Conservation (phyloP, 805 yeast species). For the Kodamaea kakaduensis region DNA sequence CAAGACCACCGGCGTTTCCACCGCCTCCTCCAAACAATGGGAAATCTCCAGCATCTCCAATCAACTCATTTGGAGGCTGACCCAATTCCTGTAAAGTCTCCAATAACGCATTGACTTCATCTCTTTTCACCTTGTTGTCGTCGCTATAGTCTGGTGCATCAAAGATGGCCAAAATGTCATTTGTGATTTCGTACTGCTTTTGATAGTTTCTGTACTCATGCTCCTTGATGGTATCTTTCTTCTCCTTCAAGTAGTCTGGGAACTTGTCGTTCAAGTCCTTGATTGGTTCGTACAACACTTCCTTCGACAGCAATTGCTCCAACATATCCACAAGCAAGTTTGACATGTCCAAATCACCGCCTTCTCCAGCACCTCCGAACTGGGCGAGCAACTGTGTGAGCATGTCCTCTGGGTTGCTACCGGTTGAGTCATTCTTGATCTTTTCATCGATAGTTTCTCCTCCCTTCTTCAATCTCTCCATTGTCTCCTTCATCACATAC, state of each 20-base stretch:
- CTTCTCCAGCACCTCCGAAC: conserved; percentile 35
- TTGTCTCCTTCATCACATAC: conserved; percentile 72
- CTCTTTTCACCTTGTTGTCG: conserved; percentile 38
- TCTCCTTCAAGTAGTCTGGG: conserved; percentile 62
- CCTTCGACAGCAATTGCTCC: conserved; percentile 78
- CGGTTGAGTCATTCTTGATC: conserved; percentile 42
- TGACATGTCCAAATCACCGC: conserved; percentile 54
- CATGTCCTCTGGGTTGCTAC: conserved; percentile 47
- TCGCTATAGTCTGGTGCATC: conserved; percentile 65
- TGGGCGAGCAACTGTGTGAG: conserved; percentile 57
- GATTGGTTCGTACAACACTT: conserved; percentile 82
- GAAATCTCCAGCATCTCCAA: conserved; percentile 52
- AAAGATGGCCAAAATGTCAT: conserved; percentile 58
- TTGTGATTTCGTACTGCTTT: conserved; percentile 59
- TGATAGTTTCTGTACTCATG: conserved; percentile 52
- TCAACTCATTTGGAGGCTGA: conserved; percentile 73
- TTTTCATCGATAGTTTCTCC: conserved; percentile 67
- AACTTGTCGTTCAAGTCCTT: conserved; percentile 73
- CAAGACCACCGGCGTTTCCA: conserved; percentile 15
- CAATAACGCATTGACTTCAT: conserved; percentile 52
- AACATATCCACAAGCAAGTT: conserved; percentile 68
- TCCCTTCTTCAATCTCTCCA: conserved; percentile 72
- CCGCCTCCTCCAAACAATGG: conserved; percentile 40
- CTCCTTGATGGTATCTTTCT: conserved; percentile 40
- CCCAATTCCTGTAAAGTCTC: conserved; percentile 73